phyloP scores from a whole-genome alignment of 2,329 filamentous ascomycete genomes.

The Aspergillus ustus region DNA sequence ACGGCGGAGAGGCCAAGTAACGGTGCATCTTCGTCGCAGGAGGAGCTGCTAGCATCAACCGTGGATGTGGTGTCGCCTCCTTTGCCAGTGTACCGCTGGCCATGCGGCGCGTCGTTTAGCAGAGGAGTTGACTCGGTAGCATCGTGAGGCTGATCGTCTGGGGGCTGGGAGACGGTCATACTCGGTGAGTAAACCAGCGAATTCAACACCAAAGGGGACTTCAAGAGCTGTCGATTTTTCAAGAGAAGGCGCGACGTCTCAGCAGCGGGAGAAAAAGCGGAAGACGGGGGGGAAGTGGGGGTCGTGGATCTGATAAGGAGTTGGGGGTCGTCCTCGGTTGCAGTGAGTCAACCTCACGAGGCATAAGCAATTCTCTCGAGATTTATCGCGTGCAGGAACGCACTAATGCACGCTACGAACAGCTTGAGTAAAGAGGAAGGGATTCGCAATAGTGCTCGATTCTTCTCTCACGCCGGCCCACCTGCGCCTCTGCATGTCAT shows the following conservation, averaged over 20 bases:
- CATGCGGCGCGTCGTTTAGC: constrained; percentile 12
- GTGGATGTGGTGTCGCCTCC: constrained; percentile 40
- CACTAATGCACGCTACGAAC: constrained; percentile 5
- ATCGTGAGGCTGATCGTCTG: background rate
- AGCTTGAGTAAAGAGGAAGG: background rate
- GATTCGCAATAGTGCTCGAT: background rate
- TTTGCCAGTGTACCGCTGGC: constrained; percentile 38
- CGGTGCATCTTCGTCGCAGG: constrained; percentile 25
- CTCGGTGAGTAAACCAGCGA: background rate
- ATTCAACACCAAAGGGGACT: background rate
- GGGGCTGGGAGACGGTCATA: constrained; percentile 7
- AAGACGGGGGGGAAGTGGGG: background rate
- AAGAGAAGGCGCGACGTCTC: background rate
- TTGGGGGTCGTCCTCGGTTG: background rate
- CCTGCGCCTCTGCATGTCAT: background rate
- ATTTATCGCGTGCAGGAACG: background rate
- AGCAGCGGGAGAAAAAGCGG: background rate
- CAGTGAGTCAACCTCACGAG: background rate
- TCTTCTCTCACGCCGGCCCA: background rate
- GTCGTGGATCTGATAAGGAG: background rate
- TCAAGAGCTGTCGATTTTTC: background rate
- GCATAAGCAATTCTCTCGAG: background rate
- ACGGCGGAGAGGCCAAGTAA: constrained; percentile 27
- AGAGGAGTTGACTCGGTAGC: constrained; percentile 27
- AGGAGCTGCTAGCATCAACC: constrained; percentile 29